Evolutionary conservation across 306 rosid species (phyloP).

Genomic region (Acmispon strigosus): DNA sequence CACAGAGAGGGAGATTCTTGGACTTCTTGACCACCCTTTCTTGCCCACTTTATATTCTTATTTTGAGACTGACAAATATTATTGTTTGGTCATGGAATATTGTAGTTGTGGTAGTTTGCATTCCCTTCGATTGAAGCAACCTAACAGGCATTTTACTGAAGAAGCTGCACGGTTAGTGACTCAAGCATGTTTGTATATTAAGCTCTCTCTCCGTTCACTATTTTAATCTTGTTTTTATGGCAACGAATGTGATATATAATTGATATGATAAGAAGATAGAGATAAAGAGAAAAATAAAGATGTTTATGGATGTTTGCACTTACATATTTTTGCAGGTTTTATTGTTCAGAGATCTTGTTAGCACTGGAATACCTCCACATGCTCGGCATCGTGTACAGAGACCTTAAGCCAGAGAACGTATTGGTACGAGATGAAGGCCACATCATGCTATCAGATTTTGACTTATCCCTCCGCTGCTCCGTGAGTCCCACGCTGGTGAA

Average conservation of each 20-base stretch:
- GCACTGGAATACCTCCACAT: slow-evolving; percentile 92
- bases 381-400: slow-evolving; percentile 89
- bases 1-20: slow-evolving; percentile 87
- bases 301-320: too few species aligned
- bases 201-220: too few species aligned
- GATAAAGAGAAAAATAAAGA: too few species aligned
- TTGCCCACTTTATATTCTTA: slow-evolving; percentile 76
- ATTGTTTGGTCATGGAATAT: slow-evolving; percentile 79
- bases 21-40: slow-evolving; percentile 88
- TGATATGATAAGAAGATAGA: too few species aligned
- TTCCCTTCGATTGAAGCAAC: slow-evolving; percentile 70
- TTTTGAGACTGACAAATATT: slow-evolving; percentile 68
- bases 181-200: too few species aligned
- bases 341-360: slow-evolving; percentile 67
- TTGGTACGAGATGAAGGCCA: slow-evolving; percentile 81
- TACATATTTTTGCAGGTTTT: too few species aligned
- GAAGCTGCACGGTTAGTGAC: slow-evolving; percentile 76
- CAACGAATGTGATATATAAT: too few species aligned
- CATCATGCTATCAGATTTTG: slow-evolving; percentile 92
- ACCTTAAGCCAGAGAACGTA: slow-evolving; percentile 81
- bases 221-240: too few species aligned
- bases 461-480: slow-evolving; percentile 76
- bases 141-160: slow-evolving; percentile 68
- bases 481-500: slow-evolving; percentile 77
- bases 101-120: slow-evolving; percentile 83